Conservation (phyloP, 306 rosid genomes). For the Medicago truncatula region DNA sequence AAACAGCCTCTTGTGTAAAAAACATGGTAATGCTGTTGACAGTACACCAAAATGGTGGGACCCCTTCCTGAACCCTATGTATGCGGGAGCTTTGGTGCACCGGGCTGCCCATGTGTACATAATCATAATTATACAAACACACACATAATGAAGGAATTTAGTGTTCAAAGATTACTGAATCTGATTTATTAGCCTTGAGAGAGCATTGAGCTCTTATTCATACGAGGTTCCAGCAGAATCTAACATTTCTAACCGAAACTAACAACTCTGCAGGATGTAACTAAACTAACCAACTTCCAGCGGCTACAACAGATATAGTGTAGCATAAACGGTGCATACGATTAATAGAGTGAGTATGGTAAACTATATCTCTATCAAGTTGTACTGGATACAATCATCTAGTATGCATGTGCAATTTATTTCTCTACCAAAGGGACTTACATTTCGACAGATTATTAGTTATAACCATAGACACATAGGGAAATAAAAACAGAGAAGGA, state of each 20-base stretch:
- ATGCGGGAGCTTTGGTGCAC: no score
- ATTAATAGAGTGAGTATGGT: not conserved
- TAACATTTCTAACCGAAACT: conserved; percentile 2
- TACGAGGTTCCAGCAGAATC: not conserved
- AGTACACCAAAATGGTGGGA: no score
- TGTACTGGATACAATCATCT: not conserved
- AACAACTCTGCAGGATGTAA: not conserved
- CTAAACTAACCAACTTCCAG: not conserved
- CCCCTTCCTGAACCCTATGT: no score
- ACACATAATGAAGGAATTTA: not conserved
- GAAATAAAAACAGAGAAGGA: not conserved
- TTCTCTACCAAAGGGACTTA: conserved; percentile 13
- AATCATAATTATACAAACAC: not conserved
- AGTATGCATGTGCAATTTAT: not conserved
- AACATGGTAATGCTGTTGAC: no score
- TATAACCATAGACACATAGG: not conserved
- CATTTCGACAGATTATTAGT: not conserved
- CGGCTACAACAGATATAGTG: not conserved
- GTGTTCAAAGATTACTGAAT: not conserved
- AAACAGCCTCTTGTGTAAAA: no score
- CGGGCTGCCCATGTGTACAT: no score
- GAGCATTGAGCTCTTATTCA: not conserved
- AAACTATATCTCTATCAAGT: not conserved
- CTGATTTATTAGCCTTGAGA: not conserved
- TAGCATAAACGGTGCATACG: not conserved